A percentile compares a stretch with the other conserved stretches of the same genome.
phyloP scores from a whole-genome alignment of 2,329 filamentous ascomycete species.

The Colletotrichum tropicicola region DNA sequence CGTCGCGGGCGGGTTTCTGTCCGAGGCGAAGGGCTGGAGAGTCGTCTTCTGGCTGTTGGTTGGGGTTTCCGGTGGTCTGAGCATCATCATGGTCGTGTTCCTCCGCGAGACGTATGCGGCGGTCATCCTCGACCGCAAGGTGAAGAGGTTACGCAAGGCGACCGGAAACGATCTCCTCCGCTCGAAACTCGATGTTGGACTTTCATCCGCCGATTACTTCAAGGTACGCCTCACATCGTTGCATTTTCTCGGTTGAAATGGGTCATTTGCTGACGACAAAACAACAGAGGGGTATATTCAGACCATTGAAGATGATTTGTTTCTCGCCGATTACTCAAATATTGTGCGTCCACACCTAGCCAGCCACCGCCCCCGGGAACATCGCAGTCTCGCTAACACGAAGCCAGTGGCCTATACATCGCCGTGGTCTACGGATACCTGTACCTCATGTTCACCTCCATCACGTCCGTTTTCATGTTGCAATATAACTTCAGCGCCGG shows the following conservation, averaged over 20 bases:
- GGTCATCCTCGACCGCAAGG: slow-evolving; percentile 54
- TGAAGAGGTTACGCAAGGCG: slow-evolving; percentile 52
- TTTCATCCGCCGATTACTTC: slow-evolving; percentile 51
- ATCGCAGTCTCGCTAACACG: slow-evolving; percentile 37
- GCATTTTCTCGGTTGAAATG: no score
- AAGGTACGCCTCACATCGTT: no score
- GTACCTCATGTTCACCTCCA: slow-evolving; percentile 61
- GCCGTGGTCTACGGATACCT: slow-evolving; percentile 58
- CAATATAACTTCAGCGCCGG: slow-evolving; percentile 45
- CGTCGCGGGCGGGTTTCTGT: slow-evolving; percentile 53
- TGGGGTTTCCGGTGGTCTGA: slow-evolving; percentile 47
- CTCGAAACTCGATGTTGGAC: slow-evolving; percentile 59
- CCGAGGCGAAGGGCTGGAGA: slow-evolving; percentile 53
- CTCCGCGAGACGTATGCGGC: slow-evolving; percentile 59
- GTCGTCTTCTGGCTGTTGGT: slow-evolving; percentile 60
- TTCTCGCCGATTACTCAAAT: slow-evolving; percentile 54
- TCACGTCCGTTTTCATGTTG: slow-evolving; percentile 55
- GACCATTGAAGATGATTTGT: slow-evolving; percentile 58
- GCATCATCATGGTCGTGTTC: slow-evolving; percentile 47
- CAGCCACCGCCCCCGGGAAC: neutral
- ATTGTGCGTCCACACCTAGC: no score
- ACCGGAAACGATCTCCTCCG: slow-evolving; percentile 63
- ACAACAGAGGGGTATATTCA: slow-evolving; percentile 53
- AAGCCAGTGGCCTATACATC: slow-evolving; percentile 39
- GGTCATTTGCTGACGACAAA: no score